Conservation (phyloP, 2,329 filamentous ascomycete species). For the Mycocentrospora acerina region DNA sequence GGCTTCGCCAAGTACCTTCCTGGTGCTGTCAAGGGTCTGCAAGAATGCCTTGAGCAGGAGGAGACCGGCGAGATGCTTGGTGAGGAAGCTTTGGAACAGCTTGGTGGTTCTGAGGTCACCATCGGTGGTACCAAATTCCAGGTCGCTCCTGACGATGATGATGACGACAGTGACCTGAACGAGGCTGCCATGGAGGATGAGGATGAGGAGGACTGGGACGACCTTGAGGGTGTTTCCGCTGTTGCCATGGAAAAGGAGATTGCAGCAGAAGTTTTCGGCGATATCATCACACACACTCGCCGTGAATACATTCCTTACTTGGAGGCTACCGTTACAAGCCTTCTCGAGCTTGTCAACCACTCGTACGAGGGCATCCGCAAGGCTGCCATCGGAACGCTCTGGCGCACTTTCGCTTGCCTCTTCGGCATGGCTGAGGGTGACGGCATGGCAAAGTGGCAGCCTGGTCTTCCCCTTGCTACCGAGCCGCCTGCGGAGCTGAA, state of each 20-base stretch:
- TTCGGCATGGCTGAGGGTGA: conserved; percentile 84
- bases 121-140: conserved; percentile 84
- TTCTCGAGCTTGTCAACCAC: conserved; percentile 82
- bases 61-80: conserved; percentile 74
- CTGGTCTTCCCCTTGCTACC: conserved; percentile 80
- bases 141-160: conserved; percentile 62
- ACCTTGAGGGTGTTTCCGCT: conserved; percentile 80
- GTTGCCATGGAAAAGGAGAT: conserved; percentile 97
- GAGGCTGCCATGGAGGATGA: conserved; percentile 62
- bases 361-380: conserved; percentile 91
- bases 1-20: conserved; percentile 77
- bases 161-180: conserved; percentile 58
- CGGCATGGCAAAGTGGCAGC: conserved; percentile 78
- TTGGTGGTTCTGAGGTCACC: conserved; percentile 74
- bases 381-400: conserved; percentile 85
- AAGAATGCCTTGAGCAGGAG: conserved; percentile 84
- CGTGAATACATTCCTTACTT: conserved; percentile 80
- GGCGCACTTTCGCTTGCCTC: conserved; percentile 89
- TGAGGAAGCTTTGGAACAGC: conserved; percentile 66
- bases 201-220: conserved; percentile 82
- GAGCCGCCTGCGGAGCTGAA: conserved; percentile 76
- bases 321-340: conserved; percentile 80
- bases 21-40: conserved; percentile 76
- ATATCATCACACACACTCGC: conserved; percentile 86
- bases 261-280: conserved; percentile 89